These are phyloP conservation scores for Hyphopichia fennica DNA, from an alignment of 1,139 yeast species.

Conservation along the genomic window DNA sequence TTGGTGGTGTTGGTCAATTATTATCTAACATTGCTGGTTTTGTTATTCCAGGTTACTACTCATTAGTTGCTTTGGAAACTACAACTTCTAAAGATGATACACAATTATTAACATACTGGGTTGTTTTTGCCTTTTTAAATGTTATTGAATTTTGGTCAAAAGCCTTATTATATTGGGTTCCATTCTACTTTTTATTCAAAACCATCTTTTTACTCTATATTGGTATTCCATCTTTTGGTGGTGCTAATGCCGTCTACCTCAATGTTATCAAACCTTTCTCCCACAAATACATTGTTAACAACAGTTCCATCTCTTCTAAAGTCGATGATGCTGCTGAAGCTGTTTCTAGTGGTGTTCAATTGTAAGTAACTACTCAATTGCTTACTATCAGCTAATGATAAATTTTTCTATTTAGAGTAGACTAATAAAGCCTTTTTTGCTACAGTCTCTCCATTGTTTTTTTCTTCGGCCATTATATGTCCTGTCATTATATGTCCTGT, in stretches of 20 bases:
- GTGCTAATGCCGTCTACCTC: slow-evolving; percentile 72
- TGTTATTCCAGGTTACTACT: slow-evolving; percentile 85
- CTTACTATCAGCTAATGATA: too few relatives aligned
- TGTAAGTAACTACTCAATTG: too few relatives aligned
- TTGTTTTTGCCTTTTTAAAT: slow-evolving; percentile 87
- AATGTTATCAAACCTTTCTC: slow-evolving; percentile 71
- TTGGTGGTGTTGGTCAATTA: slow-evolving; percentile 93
- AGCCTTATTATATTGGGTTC: slow-evolving; percentile 90
- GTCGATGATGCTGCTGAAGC: slow-evolving; percentile 51
- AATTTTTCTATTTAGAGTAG: too few relatives aligned
- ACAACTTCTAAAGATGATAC: slow-evolving; percentile 71
- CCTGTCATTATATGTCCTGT: too few relatives aligned
- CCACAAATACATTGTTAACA: slow-evolving; percentile 51
- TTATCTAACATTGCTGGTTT: slow-evolving; percentile 92
- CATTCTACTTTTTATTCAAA: slow-evolving; percentile 94
- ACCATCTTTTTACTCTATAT: slow-evolving; percentile 84
- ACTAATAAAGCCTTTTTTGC: too few relatives aligned
- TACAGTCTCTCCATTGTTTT: too few relatives aligned
- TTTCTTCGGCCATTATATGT: too few relatives aligned
- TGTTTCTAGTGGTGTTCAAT: slow-evolving; percentile 43
- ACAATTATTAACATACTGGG: slow-evolving; percentile 92
- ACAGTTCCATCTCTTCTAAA: slow-evolving; percentile 28
- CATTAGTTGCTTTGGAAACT: slow-evolving; percentile 82
- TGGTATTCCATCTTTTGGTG: slow-evolving; percentile 85
- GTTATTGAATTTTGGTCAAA: slow-evolving; percentile 95